A percentile compares a stretch with the other conserved stretches of the same genome.
Conservation (phyloP, 2,329 filamentous ascomycete species). For the Drechmeria coniospora region DNA sequence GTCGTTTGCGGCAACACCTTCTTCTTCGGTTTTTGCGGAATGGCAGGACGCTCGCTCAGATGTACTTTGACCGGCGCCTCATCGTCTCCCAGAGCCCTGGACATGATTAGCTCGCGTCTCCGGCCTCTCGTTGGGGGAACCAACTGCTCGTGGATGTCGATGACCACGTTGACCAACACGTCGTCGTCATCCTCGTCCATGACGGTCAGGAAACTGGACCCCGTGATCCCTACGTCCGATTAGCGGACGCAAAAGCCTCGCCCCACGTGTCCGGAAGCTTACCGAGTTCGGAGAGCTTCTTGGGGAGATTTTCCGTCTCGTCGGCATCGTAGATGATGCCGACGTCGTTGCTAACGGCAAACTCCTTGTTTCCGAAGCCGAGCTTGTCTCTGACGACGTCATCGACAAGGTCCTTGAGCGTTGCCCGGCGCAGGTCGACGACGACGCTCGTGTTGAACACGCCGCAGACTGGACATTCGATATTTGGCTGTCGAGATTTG, state of each 20-base stretch:
- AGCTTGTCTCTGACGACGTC: constrained; percentile 54
- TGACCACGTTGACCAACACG: constrained; percentile 64
- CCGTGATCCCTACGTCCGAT: constrained; percentile 40
- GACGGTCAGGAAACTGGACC: constrained; percentile 65
- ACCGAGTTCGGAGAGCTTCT: constrained; percentile 66
- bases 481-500: constrained; percentile 50
- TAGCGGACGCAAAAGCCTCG: constrained; percentile 2
- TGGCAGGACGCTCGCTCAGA: constrained; percentile 26
- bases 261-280: constrained; percentile 13
- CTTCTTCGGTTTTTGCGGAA: constrained; percentile 38
- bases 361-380: constrained; percentile 62
- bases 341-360: constrained; percentile 59
- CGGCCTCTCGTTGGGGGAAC: constrained; percentile 9
- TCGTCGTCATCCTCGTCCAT: constrained; percentile 67
- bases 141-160: constrained; percentile 51
- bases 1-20: constrained; percentile 16
- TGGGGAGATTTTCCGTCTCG: constrained; percentile 69
- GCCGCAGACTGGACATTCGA: constrained; percentile 70
- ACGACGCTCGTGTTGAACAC: constrained; percentile 51
- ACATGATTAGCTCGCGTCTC: constrained; percentile 11
- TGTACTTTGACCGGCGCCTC: constrained; percentile 40
- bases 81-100: constrained; percentile 25
- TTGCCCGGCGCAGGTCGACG: constrained; percentile 57
- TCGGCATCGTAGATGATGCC: constrained; percentile 83
- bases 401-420: constrained; percentile 65